Evolutionary conservation across 1,284 basidiomycete species (phyloP).

Genomic region (Boletellus sp.): DNA sequence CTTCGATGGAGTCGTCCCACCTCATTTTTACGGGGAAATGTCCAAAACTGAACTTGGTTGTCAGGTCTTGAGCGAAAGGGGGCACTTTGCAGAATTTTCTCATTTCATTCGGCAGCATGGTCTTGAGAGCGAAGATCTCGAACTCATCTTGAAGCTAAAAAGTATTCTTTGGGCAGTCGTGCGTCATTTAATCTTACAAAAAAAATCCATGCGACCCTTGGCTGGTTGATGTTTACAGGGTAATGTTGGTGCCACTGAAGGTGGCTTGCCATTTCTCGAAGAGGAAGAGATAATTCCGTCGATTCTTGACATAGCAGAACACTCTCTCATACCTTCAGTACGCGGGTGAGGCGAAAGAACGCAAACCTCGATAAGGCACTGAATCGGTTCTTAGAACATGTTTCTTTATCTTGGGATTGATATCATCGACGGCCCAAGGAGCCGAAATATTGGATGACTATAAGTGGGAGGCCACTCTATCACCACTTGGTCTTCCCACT

Average conservation of each 20-base stretch:
- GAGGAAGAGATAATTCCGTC: conserved; percentile 90
- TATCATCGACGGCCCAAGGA: conserved; percentile 72
- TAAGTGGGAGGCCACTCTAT: conserved; percentile 88
- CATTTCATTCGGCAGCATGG: conserved; percentile 88
- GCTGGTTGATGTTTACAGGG: conserved; percentile 53
- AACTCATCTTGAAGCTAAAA: conserved; percentile 86
- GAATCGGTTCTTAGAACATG: conserved; percentile 65
- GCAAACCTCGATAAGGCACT: not conserved
- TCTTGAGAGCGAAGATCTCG: conserved; percentile 78
- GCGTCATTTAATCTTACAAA: conserved; percentile 39
- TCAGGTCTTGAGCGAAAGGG: conserved; percentile 83
- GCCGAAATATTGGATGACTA: conserved; percentile 86
- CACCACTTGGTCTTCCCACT: conserved; percentile 83
- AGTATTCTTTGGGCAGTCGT: conserved; percentile 97
- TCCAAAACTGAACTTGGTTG: conserved; percentile 95
- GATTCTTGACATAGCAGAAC: conserved; percentile 88
- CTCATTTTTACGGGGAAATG: conserved; percentile 97
- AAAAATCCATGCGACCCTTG: not conserved
- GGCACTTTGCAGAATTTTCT: conserved; percentile 89
- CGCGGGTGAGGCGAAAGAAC: conserved; percentile 69
- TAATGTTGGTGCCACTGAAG: conserved; percentile 87
- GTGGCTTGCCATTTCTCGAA: conserved; percentile 91
- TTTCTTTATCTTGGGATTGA: conserved; percentile 89
- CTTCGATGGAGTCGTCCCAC: conserved; percentile 87
- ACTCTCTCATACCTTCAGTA: conserved; percentile 86